Conservation (phyloP, 1,139 yeast species). For the Magnusiomyces tetraspermus region DNA sequence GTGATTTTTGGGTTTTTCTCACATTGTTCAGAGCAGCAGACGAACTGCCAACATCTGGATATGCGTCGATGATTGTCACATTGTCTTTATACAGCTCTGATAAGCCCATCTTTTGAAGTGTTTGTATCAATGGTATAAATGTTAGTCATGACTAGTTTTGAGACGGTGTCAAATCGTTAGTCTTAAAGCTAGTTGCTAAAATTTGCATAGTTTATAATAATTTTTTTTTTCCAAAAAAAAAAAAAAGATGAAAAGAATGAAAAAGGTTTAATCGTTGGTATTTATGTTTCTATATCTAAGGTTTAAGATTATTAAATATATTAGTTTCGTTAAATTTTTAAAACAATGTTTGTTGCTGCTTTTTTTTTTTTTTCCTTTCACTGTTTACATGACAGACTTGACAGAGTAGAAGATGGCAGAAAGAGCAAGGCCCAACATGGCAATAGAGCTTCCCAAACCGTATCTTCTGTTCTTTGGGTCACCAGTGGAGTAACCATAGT, state of each 20-base stretch:
- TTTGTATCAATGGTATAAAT: conserved; percentile 6
- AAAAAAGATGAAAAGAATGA: no score
- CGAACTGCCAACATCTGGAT: conserved; percentile 44
- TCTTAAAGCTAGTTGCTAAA: no score
- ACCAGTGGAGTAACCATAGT: conserved; percentile 17
- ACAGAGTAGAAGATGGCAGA: background rate
- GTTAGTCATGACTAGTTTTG: background rate
- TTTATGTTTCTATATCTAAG: no score
- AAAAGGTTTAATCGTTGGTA: no score
- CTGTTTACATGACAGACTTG: background rate
- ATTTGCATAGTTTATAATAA: no score
- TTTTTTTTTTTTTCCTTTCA: background rate
- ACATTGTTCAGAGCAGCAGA: conserved; percentile 44
- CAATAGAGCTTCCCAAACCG: conserved; percentile 2
- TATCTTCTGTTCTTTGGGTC: conserved; percentile 13
- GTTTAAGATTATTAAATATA: no score
- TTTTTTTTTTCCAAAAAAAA: no score
- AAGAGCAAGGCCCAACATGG: background rate
- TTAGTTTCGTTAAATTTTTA: background rate
- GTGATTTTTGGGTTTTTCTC: conserved; percentile 51
- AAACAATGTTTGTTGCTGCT: no score
- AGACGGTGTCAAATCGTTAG: background rate
- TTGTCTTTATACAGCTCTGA: conserved; percentile 33
- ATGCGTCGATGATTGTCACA: conserved; percentile 56
- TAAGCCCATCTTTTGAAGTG: conserved; percentile 15